Base-by-base conservation (phyloP, 495 filamentous ascomycete genomes). In the Podospora appendiculata region DNA sequence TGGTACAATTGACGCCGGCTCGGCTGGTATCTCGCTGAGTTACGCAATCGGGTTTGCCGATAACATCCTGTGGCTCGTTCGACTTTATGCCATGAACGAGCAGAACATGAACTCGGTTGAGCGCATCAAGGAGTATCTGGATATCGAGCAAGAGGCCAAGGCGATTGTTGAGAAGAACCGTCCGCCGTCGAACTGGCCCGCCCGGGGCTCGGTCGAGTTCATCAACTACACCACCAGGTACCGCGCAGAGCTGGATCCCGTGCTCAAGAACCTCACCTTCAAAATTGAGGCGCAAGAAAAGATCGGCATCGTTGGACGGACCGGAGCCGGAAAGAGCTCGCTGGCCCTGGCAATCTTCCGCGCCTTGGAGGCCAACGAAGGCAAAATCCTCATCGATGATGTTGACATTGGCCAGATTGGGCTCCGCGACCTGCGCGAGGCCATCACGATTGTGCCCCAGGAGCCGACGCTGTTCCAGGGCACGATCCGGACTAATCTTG, bases 31-130 rank as follows among this genome's bases (percentile, higher is more conserved):
- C 51, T 96, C 94, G 14, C 70, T 99, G 57, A 96, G 90, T n/a
- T 99, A 99, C 60, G 94, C 94, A 6, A 89, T 99, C 46, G 93
- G 89, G 0, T 99, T 99, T 59, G 95, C 90, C 1, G 94, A 97
- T 64, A 96, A 96, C 53, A 84, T 99, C 14, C 76, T 99, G 14
- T 99, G 94, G 94, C 84, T 97, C 51, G 90, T 97, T 25, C 82
- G 94, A 17, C 77, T 96, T n/a, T 99, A 97, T 60, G 85, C 92
- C 0, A 78, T 87, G 61, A 95, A 96, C 59, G 94, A 99, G 66
- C 94, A 97, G 70, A 97, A 95, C 68, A 97, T 99, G 94, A 99
- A 99, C 70, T 92, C 90, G 1, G 91, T 99, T n/a, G 94, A 99
- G 70, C 86, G 94, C 50, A 87, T 99, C 58, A 89, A 91, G 63